Evolutionary conservation across 306 rosid species (phyloP).

Genomic region (Cucurbita argyrosperma): DNA sequence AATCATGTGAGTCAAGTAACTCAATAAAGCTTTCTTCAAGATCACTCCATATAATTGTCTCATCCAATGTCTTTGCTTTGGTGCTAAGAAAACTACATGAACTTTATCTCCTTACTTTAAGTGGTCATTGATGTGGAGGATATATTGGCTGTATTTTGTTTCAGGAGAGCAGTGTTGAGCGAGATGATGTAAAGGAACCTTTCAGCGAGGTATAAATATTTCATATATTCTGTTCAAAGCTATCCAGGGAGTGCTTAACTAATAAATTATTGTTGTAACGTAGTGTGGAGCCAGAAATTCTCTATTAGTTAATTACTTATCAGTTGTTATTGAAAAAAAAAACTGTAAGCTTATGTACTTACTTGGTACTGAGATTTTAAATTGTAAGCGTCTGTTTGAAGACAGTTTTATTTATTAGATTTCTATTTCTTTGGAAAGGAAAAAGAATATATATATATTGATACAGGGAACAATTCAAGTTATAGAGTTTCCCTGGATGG

Average conservation of each 20-base stretch:
- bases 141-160: constrained; percentile 10
- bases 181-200: constrained; percentile 81
- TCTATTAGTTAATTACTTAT: background rate
- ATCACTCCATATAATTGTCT: background rate
- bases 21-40: background rate
- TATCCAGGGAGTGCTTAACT: background rate
- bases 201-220: constrained; percentile 69
- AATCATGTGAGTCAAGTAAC: constrained; percentile 58
- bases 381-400: background rate
- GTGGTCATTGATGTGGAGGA: background rate
- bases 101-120: background rate
- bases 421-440: background rate
- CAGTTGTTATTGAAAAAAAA: background rate
- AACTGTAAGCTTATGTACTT: background rate
- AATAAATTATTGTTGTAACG: background rate
- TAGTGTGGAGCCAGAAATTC: background rate
- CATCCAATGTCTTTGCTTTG: background rate
- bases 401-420: background rate
- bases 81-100: background rate
- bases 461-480: background rate
- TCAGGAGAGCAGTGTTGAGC: constrained; percentile 93
- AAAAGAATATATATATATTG: background rate
- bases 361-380: background rate
- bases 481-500: background rate
- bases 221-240: background rate